Base-by-base conservation (phyloP, 1,139 yeast species). In the Yamadazyma sp. region DNA sequence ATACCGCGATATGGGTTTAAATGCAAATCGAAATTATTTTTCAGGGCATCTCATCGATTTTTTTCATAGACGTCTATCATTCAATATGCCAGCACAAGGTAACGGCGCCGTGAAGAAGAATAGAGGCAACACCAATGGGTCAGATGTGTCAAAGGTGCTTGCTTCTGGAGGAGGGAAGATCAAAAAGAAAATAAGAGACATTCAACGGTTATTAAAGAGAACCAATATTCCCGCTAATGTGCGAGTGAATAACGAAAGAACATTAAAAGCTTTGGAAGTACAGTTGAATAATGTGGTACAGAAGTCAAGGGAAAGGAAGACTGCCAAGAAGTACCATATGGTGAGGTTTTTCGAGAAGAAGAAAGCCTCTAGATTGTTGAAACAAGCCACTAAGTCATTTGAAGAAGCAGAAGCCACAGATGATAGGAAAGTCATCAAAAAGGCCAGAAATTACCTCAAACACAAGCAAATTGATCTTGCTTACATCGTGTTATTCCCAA, bases 291-390 rank as follows among this genome's bases (percentile, higher is more conserved):
- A 73, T 35, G 78, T 80, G 9, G 75, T 77, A 46, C 46, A 61
- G 23, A 68, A 70, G 29, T 67, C 73, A 35, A 74, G 73, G 48
- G 78, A 81, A 6, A 78, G 76, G 50, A 76, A 78, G 40, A 65
- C 75, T 33, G 80, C 88, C n/a, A 76, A 82, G 50, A 86, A 83
- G 61, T 92, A 94, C 59, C 97, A 88, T 56, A 90, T 89, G 94
- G 92, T 92, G 34, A 74, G 94, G 48, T 92, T 94, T 56, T 87
- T 92, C 47, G 98, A 92, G 60, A 77, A 76, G 52, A 88, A 90
- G 65, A 94, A 92, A 73, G 95, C 97, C 1, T 54, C 77, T 23
- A 73, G 97, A 53, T 78, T 72, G 46, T 78, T 88, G 52, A 84
- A 83, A 46, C 82, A 82, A 48, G 80, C 82, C 1, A 66, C 67